Evolutionary conservation across 768 basidiomycete genomes (phyloP).

Genomic region (Lepiota brunneoincarnata): DNA sequence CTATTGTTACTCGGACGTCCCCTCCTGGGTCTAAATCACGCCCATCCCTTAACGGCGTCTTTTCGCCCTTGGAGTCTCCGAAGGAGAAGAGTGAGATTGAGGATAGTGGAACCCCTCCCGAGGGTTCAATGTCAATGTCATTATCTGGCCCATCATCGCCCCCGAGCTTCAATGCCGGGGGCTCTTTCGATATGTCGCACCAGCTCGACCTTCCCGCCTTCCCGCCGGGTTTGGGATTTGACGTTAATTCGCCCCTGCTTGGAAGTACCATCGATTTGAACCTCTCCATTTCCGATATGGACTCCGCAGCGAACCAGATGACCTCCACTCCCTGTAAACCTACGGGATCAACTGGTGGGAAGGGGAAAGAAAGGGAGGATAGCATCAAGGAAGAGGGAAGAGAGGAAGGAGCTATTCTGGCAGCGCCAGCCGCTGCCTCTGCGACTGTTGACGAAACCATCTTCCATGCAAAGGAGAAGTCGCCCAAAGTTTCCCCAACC

Average conservation of each 20-base stretch:
- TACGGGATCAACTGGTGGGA: conserved; percentile 29
- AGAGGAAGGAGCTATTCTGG: conserved; percentile 18
- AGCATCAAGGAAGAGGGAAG: conserved; percentile 14
- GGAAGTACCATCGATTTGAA: conserved; percentile 33
- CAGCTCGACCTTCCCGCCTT: conserved; percentile 51
- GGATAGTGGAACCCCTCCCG: conserved; percentile 15
- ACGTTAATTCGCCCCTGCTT: conserved; percentile 33
- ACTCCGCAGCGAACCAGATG: conserved; percentile 23
- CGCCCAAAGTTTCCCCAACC: conserved; percentile 31
- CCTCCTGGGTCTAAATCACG: conserved; percentile 32
- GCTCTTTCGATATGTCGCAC: conserved; percentile 58
- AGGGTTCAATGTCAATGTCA: conserved; percentile 29
- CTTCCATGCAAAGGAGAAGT: conserved; percentile 41
- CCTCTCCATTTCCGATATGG: conserved; percentile 23
- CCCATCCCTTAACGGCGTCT: conserved; percentile 49
- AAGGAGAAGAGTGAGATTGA: conserved; percentile 15
- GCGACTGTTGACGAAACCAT: conserved; percentile 39
- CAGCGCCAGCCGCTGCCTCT: conserved; percentile 17
- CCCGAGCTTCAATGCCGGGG: conserved; percentile 37
- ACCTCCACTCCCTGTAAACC: conserved; percentile 43
- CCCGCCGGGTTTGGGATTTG: conserved; percentile 39
- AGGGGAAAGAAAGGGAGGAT: conserved; percentile 32
- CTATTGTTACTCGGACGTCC: conserved; percentile 28
- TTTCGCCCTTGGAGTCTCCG: conserved; percentile 36
- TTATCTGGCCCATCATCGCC: conserved; percentile 32